Evolutionary conservation across 495 filamentous ascomycete species (phyloP).

Genomic region (Lophiotrema nucula): DNA sequence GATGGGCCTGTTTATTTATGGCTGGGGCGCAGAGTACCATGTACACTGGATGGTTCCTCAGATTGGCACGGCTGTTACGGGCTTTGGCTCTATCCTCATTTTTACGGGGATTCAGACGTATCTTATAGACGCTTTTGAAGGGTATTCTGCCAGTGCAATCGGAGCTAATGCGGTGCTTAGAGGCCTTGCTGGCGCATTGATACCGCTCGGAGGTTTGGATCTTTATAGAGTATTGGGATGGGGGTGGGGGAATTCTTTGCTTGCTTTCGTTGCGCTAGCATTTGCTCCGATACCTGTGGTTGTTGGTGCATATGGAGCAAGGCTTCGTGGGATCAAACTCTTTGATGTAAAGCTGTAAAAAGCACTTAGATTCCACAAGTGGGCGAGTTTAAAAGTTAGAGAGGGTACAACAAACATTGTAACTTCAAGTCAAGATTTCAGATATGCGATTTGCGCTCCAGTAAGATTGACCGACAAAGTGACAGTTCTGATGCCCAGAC

Average conservation of each 20-base stretch:
- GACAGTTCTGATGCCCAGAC: no score
- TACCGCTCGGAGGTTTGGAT: conserved; percentile 37
- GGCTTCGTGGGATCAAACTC: no score
- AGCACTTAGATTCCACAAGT: no score
- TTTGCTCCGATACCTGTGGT: conserved; percentile 35
- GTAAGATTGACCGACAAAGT: no score
- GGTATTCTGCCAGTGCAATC: conserved; percentile 37
- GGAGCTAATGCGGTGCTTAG: conserved; percentile 40
- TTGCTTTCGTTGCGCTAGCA: conserved; percentile 38
- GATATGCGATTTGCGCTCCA: no score
- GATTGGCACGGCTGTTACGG: conserved; percentile 30
- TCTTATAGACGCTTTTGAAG: conserved; percentile 35
- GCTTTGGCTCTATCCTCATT: conserved; percentile 33
- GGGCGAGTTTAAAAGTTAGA: no score
- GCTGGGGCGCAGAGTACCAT: conserved; percentile 23
- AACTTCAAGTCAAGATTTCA: no score
- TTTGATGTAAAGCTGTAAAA: no score
- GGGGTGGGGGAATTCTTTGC: conserved; percentile 40
- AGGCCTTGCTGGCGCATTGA: conserved; percentile 34
- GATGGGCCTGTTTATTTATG: conserved; percentile 22
- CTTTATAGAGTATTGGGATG: conserved; percentile 38
- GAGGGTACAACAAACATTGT: no score
- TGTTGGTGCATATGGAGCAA: conserved; percentile 37
- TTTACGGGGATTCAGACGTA: conserved; percentile 41
- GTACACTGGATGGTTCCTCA: conserved; percentile 39